These are phyloP conservation scores for Heimioporus sp. DNA, from an alignment of 768 basidiomycete genomes.

Conservation along the genomic window DNA sequence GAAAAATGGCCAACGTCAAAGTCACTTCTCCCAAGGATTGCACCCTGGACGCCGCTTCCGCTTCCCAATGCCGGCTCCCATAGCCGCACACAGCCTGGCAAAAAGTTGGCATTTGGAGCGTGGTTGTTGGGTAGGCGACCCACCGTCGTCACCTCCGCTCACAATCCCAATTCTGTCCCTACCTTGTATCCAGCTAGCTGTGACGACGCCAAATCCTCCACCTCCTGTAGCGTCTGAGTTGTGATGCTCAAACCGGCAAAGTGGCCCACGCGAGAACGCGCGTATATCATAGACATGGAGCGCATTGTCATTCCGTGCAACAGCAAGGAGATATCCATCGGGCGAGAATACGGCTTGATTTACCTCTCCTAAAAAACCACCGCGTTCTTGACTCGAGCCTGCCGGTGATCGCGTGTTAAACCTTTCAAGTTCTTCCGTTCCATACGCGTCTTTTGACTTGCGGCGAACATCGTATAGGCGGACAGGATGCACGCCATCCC, in stretches of 20 bases:
- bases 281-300: conserved; percentile 64
- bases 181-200: conserved; percentile 52
- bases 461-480: conserved; percentile 53
- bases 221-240: conserved; percentile 31
- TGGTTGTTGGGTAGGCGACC: conserved; percentile 11
- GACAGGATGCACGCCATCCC: conserved; percentile 32
- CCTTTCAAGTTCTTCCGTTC: conserved; percentile 33
- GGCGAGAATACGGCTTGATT: conserved; percentile 54
- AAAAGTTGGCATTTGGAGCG: background rate
- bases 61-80: conserved; percentile 57
- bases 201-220: conserved; percentile 46
- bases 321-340: conserved; percentile 58
- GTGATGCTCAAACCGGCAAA: conserved; percentile 51
- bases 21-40: conserved; percentile 48
- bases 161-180: conserved; percentile 46
- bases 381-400: conserved; percentile 6
- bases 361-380: conserved; percentile 38
- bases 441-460: conserved; percentile 24
- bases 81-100: conserved; percentile 58
- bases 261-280: conserved; percentile 42
- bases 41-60: conserved; percentile 42
- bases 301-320: conserved; percentile 57
- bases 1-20: conserved; percentile 60
- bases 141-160: conserved; percentile 67
- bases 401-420: conserved; percentile 22